Conservation (phyloP, 352 stramenopile genomes). For the Hyaloperonospora brassicae region DNA sequence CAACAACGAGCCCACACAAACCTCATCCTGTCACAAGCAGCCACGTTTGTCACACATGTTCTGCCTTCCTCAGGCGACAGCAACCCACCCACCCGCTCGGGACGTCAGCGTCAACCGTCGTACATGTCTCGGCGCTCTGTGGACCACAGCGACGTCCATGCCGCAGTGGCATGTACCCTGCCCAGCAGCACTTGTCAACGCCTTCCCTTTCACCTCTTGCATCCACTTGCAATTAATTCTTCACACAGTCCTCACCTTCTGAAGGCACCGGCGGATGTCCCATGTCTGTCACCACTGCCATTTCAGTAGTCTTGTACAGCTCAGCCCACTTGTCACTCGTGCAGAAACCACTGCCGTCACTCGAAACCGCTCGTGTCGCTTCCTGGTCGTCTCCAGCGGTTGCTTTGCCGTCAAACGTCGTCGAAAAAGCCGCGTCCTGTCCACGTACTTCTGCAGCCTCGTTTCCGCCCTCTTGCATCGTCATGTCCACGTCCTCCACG, state of each 20-base stretch:
- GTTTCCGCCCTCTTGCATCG: neutral
- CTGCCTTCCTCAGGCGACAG: neutral
- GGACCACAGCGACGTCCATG: conserved; percentile 31
- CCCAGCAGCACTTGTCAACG: conserved; percentile 6
- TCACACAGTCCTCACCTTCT: conserved; percentile 26
- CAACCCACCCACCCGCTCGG: conserved; percentile 24
- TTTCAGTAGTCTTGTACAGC: conserved; percentile 46
- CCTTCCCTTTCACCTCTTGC: neutral
- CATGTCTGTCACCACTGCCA: conserved; percentile 51
- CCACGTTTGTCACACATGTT: neutral
- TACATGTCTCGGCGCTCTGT: conserved; percentile 7
- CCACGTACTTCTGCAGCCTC: conserved; percentile 1
- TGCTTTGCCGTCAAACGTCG: neutral
- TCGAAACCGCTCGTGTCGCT: conserved; percentile 10
- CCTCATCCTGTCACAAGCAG: neutral
- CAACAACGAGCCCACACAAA: conserved; percentile 3
- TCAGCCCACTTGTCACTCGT: conserved; percentile 44
- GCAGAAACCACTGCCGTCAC: conserved; percentile 26
- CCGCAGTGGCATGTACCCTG: conserved; percentile 56
- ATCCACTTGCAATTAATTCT: neutral
- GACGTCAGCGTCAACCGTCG: conserved; percentile 19
- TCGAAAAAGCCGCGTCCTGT: neutral
- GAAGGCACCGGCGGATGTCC: conserved; percentile 45
- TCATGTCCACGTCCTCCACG: neutral
- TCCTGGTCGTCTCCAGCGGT: conserved; percentile 8